Conservation (phyloP, 306 rosid genomes). For the Cucurbita moschata region DNA sequence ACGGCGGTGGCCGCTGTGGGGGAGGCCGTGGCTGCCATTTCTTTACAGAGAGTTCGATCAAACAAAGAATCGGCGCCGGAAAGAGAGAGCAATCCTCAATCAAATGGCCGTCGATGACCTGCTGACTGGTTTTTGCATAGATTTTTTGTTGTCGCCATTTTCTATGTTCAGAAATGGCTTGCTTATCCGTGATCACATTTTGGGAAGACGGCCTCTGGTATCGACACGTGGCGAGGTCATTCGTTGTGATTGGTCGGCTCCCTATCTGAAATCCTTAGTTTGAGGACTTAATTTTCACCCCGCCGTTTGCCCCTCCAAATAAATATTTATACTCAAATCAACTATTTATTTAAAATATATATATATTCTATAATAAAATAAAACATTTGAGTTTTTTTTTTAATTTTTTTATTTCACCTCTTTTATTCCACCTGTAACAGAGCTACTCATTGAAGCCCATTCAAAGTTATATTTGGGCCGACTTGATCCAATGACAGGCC, state of each 20-base stretch:
- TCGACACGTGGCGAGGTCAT: conserved; percentile 39
- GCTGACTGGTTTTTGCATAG: not conserved
- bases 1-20: conserved; percentile 46
- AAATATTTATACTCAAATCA: not conserved
- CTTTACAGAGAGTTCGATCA: not conserved
- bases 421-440: not conserved
- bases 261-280: conserved; percentile 54
- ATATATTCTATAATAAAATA: not conserved
- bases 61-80: conserved; percentile 1
- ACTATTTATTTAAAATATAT: not conserved
- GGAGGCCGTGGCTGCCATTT: conserved; percentile 50
- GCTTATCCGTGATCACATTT: conserved; percentile 24
- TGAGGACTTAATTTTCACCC: conserved; percentile 6
- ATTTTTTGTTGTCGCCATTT: not conserved
- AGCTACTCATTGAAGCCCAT: not conserved
- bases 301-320: not conserved
- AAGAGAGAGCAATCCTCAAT: not conserved
- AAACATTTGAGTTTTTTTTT: too few relatives aligned
- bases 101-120: not conserved
- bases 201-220: not conserved
- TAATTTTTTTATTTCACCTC: too few relatives aligned
- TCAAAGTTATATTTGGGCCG: not conserved
- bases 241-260: conserved; percentile 38
- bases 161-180: conserved; percentile 19
- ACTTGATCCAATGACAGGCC: not conserved